A percentile compares a stretch with the other conserved stretches of the same genome.
phyloP scores from a whole-genome alignment of 2,329 filamentous ascomycete genomes.

The Hymenoscyphus linearis region DNA sequence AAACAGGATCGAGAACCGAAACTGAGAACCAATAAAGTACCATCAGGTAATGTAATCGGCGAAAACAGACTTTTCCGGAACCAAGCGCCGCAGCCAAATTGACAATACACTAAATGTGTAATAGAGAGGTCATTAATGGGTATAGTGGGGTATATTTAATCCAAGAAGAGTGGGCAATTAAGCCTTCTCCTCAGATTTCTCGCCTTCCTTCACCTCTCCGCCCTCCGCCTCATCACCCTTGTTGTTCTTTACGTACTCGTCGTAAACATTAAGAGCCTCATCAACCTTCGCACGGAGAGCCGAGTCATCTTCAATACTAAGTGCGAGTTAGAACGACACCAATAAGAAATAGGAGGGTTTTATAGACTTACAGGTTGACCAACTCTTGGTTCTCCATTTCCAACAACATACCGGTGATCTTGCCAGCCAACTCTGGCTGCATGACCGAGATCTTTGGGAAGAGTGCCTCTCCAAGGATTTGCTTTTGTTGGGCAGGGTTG shows the following conservation, averaged over 20 bases:
- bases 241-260: slow-evolving; percentile 86
- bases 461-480: slow-evolving; percentile 94
- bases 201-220: slow-evolving; percentile 43
- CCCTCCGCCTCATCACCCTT: slow-evolving; percentile 32
- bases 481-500: slow-evolving; percentile 80
- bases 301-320: slow-evolving; percentile 79
- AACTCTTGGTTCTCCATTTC: slow-evolving; percentile 98
- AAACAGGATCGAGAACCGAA: slow-evolving; percentile 12
- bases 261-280: slow-evolving; percentile 93
- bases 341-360: background rate
- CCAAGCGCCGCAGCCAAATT: slow-evolving; percentile 28
- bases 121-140: slow-evolving; percentile 17
- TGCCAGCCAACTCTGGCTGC: slow-evolving; percentile 93
- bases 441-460: slow-evolving; percentile 97
- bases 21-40: slow-evolving; percentile 20
- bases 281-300: slow-evolving; percentile 94
- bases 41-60: slow-evolving; percentile 17
- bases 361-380: slow-evolving; percentile 78
- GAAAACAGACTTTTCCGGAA: slow-evolving; percentile 31
- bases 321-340: slow-evolving; percentile 27
- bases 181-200: slow-evolving; percentile 48
- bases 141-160: slow-evolving; percentile 7
- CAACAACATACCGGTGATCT: slow-evolving; percentile 99
- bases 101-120: slow-evolving; percentile 28
- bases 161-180: slow-evolving; percentile 35